Conservation (phyloP, 306 rosid genomes). For the Oemleria cerasiformis region DNA sequence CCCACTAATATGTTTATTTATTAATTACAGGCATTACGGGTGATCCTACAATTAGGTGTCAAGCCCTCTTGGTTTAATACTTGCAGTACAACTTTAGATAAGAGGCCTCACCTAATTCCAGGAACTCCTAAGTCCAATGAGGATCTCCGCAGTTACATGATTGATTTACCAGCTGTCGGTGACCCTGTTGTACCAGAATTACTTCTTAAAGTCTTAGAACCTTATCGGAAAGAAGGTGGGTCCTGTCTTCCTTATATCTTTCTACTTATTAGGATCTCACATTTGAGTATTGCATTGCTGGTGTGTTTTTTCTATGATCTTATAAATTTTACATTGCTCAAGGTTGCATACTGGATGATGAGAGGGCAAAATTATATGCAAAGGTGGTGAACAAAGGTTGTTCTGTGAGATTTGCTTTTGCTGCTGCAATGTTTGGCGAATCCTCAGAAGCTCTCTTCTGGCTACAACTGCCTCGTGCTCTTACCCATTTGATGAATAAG, state of each 20-base stretch:
- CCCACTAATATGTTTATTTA: conserved; percentile 14
- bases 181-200: conserved; percentile 92
- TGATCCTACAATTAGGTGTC: conserved; percentile 94
- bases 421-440: conserved; percentile 94
- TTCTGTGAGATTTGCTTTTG: conserved; percentile 78
- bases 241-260: conserved; percentile 25
- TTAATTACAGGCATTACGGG: conserved; percentile 70
- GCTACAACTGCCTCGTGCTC: conserved; percentile 84
- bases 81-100: conserved; percentile 60
- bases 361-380: conserved; percentile 85
- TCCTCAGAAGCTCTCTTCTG: conserved; percentile 90
- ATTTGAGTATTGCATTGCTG: conserved; percentile 9
- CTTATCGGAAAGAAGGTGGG: conserved; percentile 85
- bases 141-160: conserved; percentile 86
- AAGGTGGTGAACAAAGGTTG: conserved; percentile 78
- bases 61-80: conserved; percentile 96
- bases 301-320: conserved; percentile 26
- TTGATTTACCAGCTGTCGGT: conserved; percentile 67
- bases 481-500: conserved; percentile 71
- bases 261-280: conserved; percentile 22
- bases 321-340: conserved; percentile 30
- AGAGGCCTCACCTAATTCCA: conserved; percentile 77
- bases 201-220: conserved; percentile 90
- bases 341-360: conserved; percentile 93
- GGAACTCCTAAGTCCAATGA: conserved; percentile 60